These are phyloP conservation scores for Fusarium stilboides DNA, from an alignment of 2,329 filamentous ascomycete genomes.

Conservation along the genomic window DNA sequence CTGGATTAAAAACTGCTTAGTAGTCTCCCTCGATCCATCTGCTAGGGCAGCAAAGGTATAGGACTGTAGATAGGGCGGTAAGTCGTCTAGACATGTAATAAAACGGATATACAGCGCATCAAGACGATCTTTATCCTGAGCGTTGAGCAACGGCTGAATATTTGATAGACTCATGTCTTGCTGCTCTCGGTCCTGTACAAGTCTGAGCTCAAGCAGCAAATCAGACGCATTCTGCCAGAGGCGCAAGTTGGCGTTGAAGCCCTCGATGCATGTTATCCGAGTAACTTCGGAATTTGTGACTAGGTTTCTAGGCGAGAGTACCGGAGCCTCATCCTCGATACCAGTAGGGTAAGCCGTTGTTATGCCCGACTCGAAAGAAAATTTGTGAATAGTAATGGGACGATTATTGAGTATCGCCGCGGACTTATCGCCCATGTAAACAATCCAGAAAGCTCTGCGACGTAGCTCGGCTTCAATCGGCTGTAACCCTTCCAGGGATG, in stretches of 20 bases:
- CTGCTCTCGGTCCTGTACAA: slow-evolving; percentile 50
- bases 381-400: slow-evolving; percentile 62
- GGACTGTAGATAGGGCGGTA: slow-evolving; percentile 56
- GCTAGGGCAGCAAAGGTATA: slow-evolving; percentile 43
- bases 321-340: slow-evolving; percentile 47
- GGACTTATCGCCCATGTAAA: slow-evolving; percentile 60
- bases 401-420: slow-evolving; percentile 58
- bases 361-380: slow-evolving; percentile 59
- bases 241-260: slow-evolving; percentile 60
- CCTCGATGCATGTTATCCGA: slow-evolving; percentile 53
- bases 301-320: slow-evolving; percentile 33
- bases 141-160: slow-evolving; percentile 26
- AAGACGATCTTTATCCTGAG: slow-evolving; percentile 52
- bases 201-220: slow-evolving; percentile 55
- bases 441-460: slow-evolving; percentile 57
- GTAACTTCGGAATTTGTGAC: slow-evolving; percentile 30
- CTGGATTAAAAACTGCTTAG: slow-evolving; percentile 57
- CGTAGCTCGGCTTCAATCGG: slow-evolving; percentile 58
- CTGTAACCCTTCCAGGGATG: slow-evolving; percentile 53
- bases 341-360: slow-evolving; percentile 55
- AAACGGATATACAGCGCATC: slow-evolving; percentile 58
- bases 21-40: slow-evolving; percentile 37
- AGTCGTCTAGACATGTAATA: slow-evolving; percentile 58
- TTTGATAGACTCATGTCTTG: slow-evolving; percentile 9
- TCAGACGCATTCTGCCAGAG: slow-evolving; percentile 60